Base-by-base conservation (phyloP, 768 basidiomycete species). In the Mycena belliarum region DNA sequence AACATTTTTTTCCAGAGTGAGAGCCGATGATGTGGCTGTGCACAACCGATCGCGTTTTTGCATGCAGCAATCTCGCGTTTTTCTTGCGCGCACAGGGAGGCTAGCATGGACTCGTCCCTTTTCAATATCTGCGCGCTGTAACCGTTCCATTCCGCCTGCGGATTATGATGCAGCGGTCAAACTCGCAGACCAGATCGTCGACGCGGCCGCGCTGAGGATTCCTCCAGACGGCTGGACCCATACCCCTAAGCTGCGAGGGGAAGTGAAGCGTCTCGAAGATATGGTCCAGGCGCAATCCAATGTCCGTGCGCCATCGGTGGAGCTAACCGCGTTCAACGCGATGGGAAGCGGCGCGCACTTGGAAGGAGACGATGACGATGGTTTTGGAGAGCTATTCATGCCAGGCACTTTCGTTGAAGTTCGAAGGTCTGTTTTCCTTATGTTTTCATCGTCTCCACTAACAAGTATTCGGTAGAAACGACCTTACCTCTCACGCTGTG, bases 381-480 rank as follows among this genome's bases (percentile, higher is more conserved):
- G 45, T 3, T 15, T 46, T n/a, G 49, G 53, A 32, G 47, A 46
- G 16, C 51, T 57, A 14, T 59, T 76, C 28, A 66, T 68, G 20
- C 75, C 73, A 9, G 84, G 83, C 2, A 74, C 82, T 20, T 83
- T 84, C 44, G 72, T 85, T 12, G 84, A 86, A 63, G 63, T 79
- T 33, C 73, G 83, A 63, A 80, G 76, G 84, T 80, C 50, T 25
- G 55, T 26, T 50, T 42, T 9, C 6, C 21, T n/a, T 41, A 40
- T 60, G 14, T 23, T 15, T 18, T 20, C 23, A 28, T 35, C 29
- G 12, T 24, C 23, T n/a, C 53, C 20, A 49, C 44, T 52, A 49
- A 38, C n/a, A 18, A 16, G 44, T 41, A 14, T 20, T 23, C 40
- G 20, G 2, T 7, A 79, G 78, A 67, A 76, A 76, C 58, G 67